Evolutionary conservation across 768 basidiomycete species (phyloP).

Genomic region (Psilocybe tampanensis): DNA sequence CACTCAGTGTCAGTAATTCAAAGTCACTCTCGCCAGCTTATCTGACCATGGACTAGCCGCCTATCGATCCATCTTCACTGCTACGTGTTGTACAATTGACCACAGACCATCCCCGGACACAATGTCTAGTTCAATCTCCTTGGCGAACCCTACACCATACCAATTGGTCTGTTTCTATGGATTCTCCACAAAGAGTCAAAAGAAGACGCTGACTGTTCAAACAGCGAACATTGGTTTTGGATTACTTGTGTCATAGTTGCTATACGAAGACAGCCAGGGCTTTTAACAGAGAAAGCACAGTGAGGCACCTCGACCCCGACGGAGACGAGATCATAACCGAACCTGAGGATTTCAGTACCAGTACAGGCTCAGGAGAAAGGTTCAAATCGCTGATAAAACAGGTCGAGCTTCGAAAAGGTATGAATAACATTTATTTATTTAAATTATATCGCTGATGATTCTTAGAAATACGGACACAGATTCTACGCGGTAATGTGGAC

Average conservation of each 20-base stretch:
- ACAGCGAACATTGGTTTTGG: conserved; percentile 70
- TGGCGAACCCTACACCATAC: conserved; percentile 40
- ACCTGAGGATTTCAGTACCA: conserved; percentile 16
- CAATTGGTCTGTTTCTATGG: conserved; percentile 39
- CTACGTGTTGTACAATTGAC: conserved; percentile 3
- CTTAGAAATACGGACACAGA: conserved; percentile 67
- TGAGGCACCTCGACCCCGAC: conserved; percentile 67
- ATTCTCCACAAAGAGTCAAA: neutral
- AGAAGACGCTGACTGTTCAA: conserved; percentile 1
- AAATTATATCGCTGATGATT: neutral
- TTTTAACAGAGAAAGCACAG: conserved; percentile 64
- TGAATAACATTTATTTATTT: conserved; percentile 13
- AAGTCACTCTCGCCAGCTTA: conserved; percentile 1
- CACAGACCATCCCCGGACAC: neutral
- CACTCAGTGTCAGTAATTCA: neutral
- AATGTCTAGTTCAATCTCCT: conserved; percentile 20
- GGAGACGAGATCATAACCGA: conserved; percentile 65
- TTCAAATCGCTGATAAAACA: conserved; percentile 42
- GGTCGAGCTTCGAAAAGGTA: conserved; percentile 59
- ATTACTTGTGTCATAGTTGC: conserved; percentile 76
- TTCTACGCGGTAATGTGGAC: conserved; percentile 77
- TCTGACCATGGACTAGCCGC: conserved; percentile 15
- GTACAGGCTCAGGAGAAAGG: conserved; percentile 8
- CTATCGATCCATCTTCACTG: neutral
- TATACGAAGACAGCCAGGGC: conserved; percentile 72